A percentile compares a stretch with the other conserved stretches of the same genome.
Evolutionary conservation across 495 filamentous ascomycete species (phyloP).

Genomic region (Saxophila tyrrhenica): DNA sequence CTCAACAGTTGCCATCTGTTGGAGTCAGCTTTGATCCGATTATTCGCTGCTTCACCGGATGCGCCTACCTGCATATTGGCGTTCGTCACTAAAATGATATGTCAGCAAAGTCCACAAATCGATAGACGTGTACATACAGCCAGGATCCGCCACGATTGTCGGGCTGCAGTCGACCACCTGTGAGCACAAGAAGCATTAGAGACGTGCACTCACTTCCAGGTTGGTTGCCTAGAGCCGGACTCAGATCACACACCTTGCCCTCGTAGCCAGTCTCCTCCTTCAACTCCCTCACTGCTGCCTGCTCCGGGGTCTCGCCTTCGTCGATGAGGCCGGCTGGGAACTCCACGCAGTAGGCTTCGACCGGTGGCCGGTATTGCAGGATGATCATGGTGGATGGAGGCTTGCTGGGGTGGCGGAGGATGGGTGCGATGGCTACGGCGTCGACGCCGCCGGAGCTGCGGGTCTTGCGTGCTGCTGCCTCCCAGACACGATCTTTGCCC

Average conservation of each 20-base stretch:
- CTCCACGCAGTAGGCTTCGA: conserved; percentile 69
- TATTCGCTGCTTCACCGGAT: neutral
- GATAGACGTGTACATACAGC: conserved; percentile 3
- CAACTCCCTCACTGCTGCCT: conserved; percentile 77
- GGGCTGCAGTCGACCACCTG: conserved; percentile 19
- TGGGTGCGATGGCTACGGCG: conserved; percentile 81
- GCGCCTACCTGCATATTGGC: conserved; percentile 29
- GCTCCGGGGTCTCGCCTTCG: conserved; percentile 63
- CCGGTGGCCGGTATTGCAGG: conserved; percentile 76
- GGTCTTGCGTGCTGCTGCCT: conserved; percentile 43
- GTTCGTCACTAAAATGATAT: conserved; percentile 16
- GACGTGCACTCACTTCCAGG: conserved; percentile 25
- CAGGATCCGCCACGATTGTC: conserved; percentile 19
- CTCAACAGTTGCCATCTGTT: conserved; percentile 26
- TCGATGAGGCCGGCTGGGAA: conserved; percentile 81
- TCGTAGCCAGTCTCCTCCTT: conserved; percentile 92
- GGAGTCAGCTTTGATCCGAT: neutral
- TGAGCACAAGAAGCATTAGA: conserved; percentile 1
- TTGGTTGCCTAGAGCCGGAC: conserved; percentile 36
- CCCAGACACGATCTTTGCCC: conserved; percentile 41
- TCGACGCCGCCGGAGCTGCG: conserved; percentile 55
- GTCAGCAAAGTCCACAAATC: no score
- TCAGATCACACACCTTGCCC: conserved; percentile 48
- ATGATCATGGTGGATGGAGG: conserved; percentile 56
- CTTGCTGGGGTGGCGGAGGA: conserved; percentile 60